phyloP scores from a whole-genome alignment of 192 early-diverging fungal genomes.

The Chytriomyces confervae region DNA sequence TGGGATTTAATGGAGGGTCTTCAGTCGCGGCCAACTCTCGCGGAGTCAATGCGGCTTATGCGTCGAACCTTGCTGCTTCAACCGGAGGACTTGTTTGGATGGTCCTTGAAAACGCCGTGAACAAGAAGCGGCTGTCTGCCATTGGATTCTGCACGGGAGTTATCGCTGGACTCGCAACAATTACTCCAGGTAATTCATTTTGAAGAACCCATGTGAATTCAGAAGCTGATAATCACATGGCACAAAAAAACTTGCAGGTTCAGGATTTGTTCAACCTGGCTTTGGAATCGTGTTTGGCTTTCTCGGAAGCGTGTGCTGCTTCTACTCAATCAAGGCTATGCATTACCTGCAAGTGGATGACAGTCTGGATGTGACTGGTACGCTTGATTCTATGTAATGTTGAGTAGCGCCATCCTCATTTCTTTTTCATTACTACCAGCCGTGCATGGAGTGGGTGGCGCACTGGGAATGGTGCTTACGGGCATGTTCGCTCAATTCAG shows the following conservation, averaged over 20 bases:
- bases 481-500: constrained; percentile 87
- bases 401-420: background rate
- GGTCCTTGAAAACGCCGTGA: constrained; percentile 59
- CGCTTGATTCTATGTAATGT: background rate
- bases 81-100: constrained; percentile 75
- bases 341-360: constrained; percentile 75
- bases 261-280: constrained; percentile 77
- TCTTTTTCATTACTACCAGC: constrained; percentile 68
- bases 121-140: constrained; percentile 74
- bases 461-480: constrained; percentile 85
- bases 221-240: constrained; percentile 63
- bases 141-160: constrained; percentile 87
- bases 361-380: constrained; percentile 30
- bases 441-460: constrained; percentile 68
- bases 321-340: constrained; percentile 52
- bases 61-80: constrained; percentile 71
- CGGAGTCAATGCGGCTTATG: constrained; percentile 72
- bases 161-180: constrained; percentile 79
- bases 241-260: constrained; percentile 61
- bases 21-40: constrained; percentile 71
- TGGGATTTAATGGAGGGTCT: constrained; percentile 83
- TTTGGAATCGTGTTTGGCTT: constrained; percentile 79
- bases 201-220: constrained; percentile 66
- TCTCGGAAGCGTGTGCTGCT: constrained; percentile 45
- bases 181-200: constrained; percentile 68